Conservation (phyloP, 768 basidiomycete genomes). For the Rubroboletus pulcherrimus region DNA sequence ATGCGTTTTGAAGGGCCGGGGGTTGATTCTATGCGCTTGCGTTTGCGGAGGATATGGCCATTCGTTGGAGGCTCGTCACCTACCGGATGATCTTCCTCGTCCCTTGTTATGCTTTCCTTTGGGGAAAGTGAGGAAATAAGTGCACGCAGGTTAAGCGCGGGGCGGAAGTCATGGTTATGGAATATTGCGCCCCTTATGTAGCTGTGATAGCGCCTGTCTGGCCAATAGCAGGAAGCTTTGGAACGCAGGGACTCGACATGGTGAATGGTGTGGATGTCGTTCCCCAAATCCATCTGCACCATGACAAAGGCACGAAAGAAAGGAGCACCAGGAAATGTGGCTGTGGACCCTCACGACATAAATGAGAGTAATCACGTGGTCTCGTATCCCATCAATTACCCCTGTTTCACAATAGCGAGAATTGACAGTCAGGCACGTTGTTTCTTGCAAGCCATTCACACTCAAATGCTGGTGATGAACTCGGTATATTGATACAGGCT, state of each 20-base stretch:
- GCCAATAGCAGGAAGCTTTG: conserved; percentile 27
- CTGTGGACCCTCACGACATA: not conserved
- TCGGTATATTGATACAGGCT: conserved; percentile 29
- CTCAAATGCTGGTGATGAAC: not conserved
- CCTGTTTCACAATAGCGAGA: not conserved
- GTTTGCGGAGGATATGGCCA: conserved; percentile 11
- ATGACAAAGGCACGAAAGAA: not conserved
- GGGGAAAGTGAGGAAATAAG: conserved; percentile 22
- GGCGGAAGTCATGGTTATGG: conserved; percentile 19
- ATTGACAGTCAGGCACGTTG: not conserved
- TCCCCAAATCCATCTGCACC: conserved; percentile 4
- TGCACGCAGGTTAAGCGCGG: conserved; percentile 28
- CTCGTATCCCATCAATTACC: not conserved
- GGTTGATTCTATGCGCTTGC: conserved; percentile 8
- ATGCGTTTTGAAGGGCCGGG: conserved; percentile 13
- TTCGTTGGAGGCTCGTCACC: not conserved
- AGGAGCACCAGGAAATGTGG: conserved; percentile 4
- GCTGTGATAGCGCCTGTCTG: conserved; percentile 7
- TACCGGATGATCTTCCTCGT: not conserved
- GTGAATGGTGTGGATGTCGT: conserved; percentile 14
- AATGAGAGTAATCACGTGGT: conserved; percentile 13
- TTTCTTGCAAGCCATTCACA: not conserved
- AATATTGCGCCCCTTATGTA: not conserved
- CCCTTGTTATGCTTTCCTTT: not conserved
- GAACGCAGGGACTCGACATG: conserved; percentile 30